Base-by-base conservation (phyloP, 116 monocot genomes). In the Papilionanthe hybrid region DNA sequence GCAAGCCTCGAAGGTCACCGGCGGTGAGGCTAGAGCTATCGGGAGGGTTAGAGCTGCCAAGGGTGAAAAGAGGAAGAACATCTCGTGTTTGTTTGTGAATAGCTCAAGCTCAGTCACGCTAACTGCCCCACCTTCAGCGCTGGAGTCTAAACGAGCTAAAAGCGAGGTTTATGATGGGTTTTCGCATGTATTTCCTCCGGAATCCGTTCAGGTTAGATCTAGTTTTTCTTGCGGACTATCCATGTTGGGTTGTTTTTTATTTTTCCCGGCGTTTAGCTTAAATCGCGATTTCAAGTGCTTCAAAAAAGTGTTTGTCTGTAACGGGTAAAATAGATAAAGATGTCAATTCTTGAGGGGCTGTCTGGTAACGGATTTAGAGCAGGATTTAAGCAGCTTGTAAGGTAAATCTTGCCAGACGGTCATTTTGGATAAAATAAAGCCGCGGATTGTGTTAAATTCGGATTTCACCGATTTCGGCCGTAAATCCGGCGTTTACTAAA, bases 151-250 rank as follows among this genome's bases (percentile, higher is more conserved):
- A 80, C 83, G 96, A 9, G 57, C 47, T 37, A 91, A 89, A 65
- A 90, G 80, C 73, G 96, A 96, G 87, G 86, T 90, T 50, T 96
- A 87, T 56, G 91, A 96, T 58, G 96, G 96, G 20, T 96, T 96
- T 78, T 84, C 88, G 8, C 75, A 72, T 57, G 91, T 96, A 49
- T 96, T 96, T 58, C 77, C 93, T 1, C 83, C 77, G 0, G 96
- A 93, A 23, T 91, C 93, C 43, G 42, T 25, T 75, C 93, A 96
- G 96, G 95, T 93, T 28, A 23, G 25, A 13, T 7, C 37, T 29
- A 17, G 72, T 19, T 55, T 19, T 77, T 53, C 13, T 57, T 78
- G 22, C 5, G 23, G 47, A 7, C 19, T 11, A 4, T 72, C n/a
- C 17, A 5, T 32, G 28, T 11, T n/a, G 43, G 20, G 4, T 58